A percentile compares a stretch with the other conserved stretches of the same genome.
Evolutionary conservation across 2,329 filamentous ascomycete genomes (phyloP).

Genomic region (Calcarisporium arbuscula): DNA sequence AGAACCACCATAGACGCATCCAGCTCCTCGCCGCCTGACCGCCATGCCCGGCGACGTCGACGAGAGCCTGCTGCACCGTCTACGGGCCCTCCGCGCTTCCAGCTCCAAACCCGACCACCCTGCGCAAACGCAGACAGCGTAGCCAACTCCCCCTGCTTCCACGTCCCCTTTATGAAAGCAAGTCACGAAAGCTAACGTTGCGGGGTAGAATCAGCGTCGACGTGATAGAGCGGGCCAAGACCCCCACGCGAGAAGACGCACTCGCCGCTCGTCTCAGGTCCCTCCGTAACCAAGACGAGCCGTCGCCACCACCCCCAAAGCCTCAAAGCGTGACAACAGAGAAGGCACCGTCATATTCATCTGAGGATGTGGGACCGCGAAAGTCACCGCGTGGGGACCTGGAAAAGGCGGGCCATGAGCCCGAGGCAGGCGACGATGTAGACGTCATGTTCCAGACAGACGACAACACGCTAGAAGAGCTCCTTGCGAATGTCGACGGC

Average conservation of each 20-base stretch:
- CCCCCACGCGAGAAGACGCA: slow-evolving; percentile 42
- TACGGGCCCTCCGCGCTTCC: slow-evolving; percentile 42
- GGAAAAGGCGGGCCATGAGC: not conserved
- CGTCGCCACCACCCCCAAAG: slow-evolving; percentile 15
- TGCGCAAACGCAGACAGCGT: no score
- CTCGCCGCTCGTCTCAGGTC: slow-evolving; percentile 46
- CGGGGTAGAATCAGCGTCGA: slow-evolving; percentile 23
- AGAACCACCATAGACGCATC: not conserved
- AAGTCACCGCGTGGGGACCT: not conserved
- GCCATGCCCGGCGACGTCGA: slow-evolving; percentile 33
- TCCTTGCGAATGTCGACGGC: slow-evolving; percentile 39
- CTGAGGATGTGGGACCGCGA: not conserved
- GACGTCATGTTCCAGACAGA: slow-evolving; percentile 38
- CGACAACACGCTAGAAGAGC: slow-evolving; percentile 46
- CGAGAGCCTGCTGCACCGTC: slow-evolving; percentile 43
- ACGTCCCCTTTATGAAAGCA: no score
- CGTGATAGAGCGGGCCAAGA: slow-evolving; percentile 35
- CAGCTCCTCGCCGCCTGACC: no score
- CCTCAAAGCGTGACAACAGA: no score
- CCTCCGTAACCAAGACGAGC: slow-evolving; percentile 35
- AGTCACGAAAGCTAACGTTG: not conserved
- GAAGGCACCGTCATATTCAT: no score
- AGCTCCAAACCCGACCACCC: slow-evolving; percentile 23
- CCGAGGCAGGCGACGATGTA: slow-evolving; percentile 25
- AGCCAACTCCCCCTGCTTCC: no score